A percentile compares a stretch with the other conserved stretches of the same genome.
phyloP scores from a whole-genome alignment of 148 eudicot genomes.

The Heliosperma pusillum region DNA sequence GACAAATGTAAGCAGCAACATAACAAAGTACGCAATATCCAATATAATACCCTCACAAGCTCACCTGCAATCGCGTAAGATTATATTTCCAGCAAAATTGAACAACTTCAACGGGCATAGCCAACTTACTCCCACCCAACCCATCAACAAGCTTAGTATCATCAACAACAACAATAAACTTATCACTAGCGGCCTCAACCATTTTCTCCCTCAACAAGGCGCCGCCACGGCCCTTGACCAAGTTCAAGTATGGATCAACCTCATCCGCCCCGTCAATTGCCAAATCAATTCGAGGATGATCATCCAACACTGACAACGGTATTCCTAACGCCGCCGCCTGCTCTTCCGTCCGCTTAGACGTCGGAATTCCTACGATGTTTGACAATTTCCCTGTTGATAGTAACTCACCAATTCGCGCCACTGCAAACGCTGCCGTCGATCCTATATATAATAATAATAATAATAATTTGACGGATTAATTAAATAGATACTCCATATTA shows the following conservation, averaged over 20 bases:
- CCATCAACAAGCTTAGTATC: constrained; percentile 79
- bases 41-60: not conserved
- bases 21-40: not conserved
- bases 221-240: constrained; percentile 94
- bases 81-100: constrained; percentile 96
- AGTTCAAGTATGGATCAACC: constrained; percentile 77
- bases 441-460: not conserved
- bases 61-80: constrained; percentile 40
- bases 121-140: constrained; percentile 83
- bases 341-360: constrained; percentile 73
- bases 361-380: constrained; percentile 81
- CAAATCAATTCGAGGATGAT: constrained; percentile 68
- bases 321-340: constrained; percentile 65
- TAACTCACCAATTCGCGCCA: constrained; percentile 65
- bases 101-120: constrained; percentile 96
- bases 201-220: constrained; percentile 83
- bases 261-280: constrained; percentile 96
- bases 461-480: too few species aligned
- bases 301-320: constrained; percentile 63
- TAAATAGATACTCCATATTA: too few species aligned
- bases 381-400: constrained; percentile 45
- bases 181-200: constrained; percentile 89
- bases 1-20: not conserved
- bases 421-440: constrained; percentile 78
- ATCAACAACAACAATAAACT: constrained; percentile 81